Percentiles rank a stretch among this genome's conserved stretches.
Conservation (phyloP, 805 yeast species). For the Cephaloascus fragrans region DNA sequence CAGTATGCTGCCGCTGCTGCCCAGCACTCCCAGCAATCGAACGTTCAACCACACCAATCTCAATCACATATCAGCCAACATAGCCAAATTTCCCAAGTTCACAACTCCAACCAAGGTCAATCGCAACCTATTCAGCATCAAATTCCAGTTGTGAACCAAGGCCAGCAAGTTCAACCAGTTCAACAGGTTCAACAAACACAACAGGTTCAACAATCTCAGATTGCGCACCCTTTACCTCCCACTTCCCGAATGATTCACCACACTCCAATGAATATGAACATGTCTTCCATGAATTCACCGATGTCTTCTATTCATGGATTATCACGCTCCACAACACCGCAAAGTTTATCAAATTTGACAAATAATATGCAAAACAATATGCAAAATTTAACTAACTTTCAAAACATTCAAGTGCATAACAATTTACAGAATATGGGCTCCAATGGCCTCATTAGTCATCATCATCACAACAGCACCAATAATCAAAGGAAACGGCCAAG, state of each 20-base stretch:
- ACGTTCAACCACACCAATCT: conserved; percentile 2
- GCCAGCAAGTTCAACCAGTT: neutral
- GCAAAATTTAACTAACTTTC: too few species aligned
- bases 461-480: too few species aligned
- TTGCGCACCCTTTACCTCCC: neutral
- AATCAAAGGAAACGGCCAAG: conserved; percentile 19
- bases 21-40: conserved; percentile 2
- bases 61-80: too few species aligned
- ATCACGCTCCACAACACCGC: neutral
- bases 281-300: neutral
- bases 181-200: neutral
- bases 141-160: neutral
- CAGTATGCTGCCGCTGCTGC: conserved; percentile 3
- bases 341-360: neutral
- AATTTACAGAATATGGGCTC: too few species aligned
- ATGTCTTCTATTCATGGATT: neutral
- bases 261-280: neutral
- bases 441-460: too few species aligned
- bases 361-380: too few species aligned
- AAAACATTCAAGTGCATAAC: too few species aligned
- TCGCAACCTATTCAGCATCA: neutral
- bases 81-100: too few species aligned
- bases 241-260: neutral
- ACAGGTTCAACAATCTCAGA: neutral
- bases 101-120: conserved; percentile 2